A percentile compares a stretch with the other conserved stretches of the same genome.
Evolutionary conservation across 1,284 basidiomycete genomes (phyloP).

Genomic region (Quambalaria eucalypti): DNA sequence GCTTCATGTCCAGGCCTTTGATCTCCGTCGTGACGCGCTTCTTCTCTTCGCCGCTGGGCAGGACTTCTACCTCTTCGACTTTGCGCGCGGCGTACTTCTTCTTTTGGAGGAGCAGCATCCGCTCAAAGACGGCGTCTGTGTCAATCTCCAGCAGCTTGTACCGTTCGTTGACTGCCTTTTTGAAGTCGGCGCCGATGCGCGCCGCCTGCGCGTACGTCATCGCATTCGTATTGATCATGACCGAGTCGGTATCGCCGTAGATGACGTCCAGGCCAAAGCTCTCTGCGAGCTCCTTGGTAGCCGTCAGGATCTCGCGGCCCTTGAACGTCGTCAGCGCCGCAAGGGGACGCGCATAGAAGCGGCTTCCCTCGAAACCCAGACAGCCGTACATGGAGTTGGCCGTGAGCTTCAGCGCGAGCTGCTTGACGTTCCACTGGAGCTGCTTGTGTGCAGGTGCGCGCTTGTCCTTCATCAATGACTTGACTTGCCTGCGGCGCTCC

Average conservation of each 20-base stretch:
- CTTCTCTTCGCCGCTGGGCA: constrained; percentile 17
- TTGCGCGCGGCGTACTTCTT: constrained; percentile 99
- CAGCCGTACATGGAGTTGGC: constrained; percentile 99
- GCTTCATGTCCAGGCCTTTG: constrained; percentile 98
- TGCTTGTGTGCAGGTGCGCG: constrained; percentile 65
- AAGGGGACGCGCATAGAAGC: constrained; percentile 92
- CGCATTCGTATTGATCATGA: constrained; percentile 95
- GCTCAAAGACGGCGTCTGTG: constrained; percentile 85
- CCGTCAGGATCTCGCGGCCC: constrained; percentile 90
- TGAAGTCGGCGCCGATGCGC: constrained; percentile 84
- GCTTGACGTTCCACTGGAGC: constrained; percentile 89
- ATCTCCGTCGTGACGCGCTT: constrained; percentile 56
- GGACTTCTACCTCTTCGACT: constrained; percentile 47
- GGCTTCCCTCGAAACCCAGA: constrained; percentile 90
- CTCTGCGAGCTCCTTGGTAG: constrained; percentile 86
- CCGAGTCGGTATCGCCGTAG: constrained; percentile 96
- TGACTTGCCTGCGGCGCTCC: constrained; percentile 77
- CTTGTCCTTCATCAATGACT: constrained; percentile 88
- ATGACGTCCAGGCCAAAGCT: constrained; percentile 83
- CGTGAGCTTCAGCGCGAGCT: constrained; percentile 91
- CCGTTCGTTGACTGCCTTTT: constrained; percentile 88
- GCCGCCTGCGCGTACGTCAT: constrained; percentile 77
- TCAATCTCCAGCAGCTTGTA: constrained; percentile 96
- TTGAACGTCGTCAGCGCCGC: constrained; percentile 96
- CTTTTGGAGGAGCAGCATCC: constrained; percentile 88